Percentiles rank a stretch among this genome's conserved stretches.
Evolutionary conservation across 2,329 filamentous ascomycete species (phyloP).

Genomic region (Aspergillus sp.): DNA sequence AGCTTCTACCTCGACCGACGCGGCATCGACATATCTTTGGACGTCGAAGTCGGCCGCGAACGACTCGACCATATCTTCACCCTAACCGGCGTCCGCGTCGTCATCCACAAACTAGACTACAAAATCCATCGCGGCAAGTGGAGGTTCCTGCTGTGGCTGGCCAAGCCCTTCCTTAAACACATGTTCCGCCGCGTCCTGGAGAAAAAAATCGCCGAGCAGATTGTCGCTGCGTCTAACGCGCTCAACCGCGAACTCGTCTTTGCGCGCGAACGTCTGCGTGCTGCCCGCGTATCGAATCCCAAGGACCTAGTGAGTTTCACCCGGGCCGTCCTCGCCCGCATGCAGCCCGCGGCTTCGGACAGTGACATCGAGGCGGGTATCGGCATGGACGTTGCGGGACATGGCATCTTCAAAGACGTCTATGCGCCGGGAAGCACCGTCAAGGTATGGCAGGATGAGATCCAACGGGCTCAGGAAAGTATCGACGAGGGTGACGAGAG

Average conservation of each 20-base stretch:
- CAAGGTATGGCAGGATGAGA: slow-evolving; percentile 82
- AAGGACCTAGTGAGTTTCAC: slow-evolving; percentile 74
- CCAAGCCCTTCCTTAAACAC: slow-evolving; percentile 76
- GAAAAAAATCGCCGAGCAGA: slow-evolving; percentile 62
- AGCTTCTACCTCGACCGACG: slow-evolving; percentile 78
- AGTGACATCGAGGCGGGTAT: slow-evolving; percentile 68
- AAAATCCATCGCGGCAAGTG: slow-evolving; percentile 62
- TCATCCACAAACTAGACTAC: slow-evolving; percentile 82
- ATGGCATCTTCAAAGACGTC: slow-evolving; percentile 67
- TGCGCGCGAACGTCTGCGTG: slow-evolving; percentile 75
- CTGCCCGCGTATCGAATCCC: slow-evolving; percentile 73
- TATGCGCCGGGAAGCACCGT: slow-evolving; percentile 87
- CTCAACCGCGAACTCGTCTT: slow-evolving; percentile 81
- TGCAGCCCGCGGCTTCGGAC: slow-evolving; percentile 59
- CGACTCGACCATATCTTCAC: slow-evolving; percentile 72
- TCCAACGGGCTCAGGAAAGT: slow-evolving; percentile 57
- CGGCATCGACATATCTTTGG: slow-evolving; percentile 77
- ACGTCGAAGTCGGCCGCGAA: slow-evolving; percentile 73
- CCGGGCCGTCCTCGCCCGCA: slow-evolving; percentile 67
- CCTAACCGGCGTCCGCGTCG: slow-evolving; percentile 65
- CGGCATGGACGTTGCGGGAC: slow-evolving; percentile 55
- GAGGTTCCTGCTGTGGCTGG: slow-evolving; percentile 67
- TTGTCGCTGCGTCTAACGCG: slow-evolving; percentile 60
- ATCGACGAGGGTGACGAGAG: slow-evolving; percentile 61
- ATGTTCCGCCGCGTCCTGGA: slow-evolving; percentile 73